These are phyloP conservation scores for Globisporangium spinosum DNA, from an alignment of 352 stramenopile genomes.

Conservation along the genomic window DNA sequence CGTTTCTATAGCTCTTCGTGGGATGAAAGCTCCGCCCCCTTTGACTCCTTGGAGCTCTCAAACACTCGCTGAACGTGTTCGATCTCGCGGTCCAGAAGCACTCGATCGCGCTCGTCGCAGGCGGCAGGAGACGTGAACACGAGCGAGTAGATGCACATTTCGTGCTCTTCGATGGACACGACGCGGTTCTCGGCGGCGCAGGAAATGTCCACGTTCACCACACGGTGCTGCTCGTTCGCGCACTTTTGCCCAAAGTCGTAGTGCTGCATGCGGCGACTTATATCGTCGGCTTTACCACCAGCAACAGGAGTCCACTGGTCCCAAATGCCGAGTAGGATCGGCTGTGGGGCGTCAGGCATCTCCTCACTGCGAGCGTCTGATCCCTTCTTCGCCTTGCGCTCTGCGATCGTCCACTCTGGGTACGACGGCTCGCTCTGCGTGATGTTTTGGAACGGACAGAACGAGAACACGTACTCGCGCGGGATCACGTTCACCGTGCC, in stretches of 20 bases:
- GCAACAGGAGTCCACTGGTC: conserved; percentile 43
- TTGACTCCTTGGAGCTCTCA: background rate
- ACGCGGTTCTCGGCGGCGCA: conserved; percentile 79
- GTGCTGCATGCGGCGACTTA: conserved; percentile 24
- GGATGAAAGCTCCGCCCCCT: background rate
- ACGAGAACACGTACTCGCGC: conserved; percentile 51
- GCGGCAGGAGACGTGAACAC: conserved; percentile 68
- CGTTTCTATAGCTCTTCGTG: conserved; percentile 19
- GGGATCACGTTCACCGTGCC: conserved; percentile 75
- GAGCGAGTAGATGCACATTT: conserved; percentile 90
- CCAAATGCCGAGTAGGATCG: conserved; percentile 60
- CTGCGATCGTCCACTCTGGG: conserved; percentile 40
- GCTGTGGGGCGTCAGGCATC: conserved; percentile 21
- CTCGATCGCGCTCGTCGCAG: conserved; percentile 30
- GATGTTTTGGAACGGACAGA: conserved; percentile 82
- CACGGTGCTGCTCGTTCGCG: conserved; percentile 75
- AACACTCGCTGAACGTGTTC: conserved; percentile 4
- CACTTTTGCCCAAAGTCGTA: conserved; percentile 86
- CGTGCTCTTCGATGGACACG: conserved; percentile 83
- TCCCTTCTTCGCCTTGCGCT: conserved; percentile 38
- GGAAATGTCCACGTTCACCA: conserved; percentile 63
- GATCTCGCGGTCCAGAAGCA: conserved; percentile 13
- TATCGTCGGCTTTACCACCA: conserved; percentile 22
- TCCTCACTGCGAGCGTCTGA: conserved; percentile 15
- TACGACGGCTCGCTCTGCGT: conserved; percentile 71